A percentile compares a stretch with the other conserved stretches of the same genome.
These are phyloP conservation scores for Gentiana straminea DNA, from an alignment of 257 asterid genomes.

Conservation along the genomic window DNA sequence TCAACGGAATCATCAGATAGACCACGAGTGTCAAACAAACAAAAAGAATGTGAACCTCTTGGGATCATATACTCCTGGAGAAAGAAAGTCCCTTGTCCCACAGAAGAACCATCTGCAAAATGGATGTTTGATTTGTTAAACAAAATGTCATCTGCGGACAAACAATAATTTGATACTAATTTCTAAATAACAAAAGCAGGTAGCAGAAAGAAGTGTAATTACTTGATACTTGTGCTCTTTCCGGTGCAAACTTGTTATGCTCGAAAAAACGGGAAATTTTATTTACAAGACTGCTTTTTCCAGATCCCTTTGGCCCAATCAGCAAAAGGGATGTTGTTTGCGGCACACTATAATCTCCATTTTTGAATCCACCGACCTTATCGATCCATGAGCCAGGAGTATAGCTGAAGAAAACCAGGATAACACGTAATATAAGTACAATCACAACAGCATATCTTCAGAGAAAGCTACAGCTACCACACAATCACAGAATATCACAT, in stretches of 20 bases:
- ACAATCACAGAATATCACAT: too few species aligned
- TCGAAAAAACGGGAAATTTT: conserved; percentile 50
- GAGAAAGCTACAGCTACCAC: too few species aligned
- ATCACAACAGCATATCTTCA: too few species aligned
- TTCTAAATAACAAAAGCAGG: not conserved
- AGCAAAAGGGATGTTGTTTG: conserved; percentile 42
- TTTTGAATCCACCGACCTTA: conserved; percentile 21
- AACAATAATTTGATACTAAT: not conserved
- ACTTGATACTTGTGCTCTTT: conserved; percentile 78
- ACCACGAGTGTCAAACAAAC: conserved; percentile 65
- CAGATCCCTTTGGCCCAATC: conserved; percentile 71
- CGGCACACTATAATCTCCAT: conserved; percentile 28
- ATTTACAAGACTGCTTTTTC: conserved; percentile 87
- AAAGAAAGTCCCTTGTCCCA: conserved; percentile 59
- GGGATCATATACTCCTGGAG: conserved; percentile 55
- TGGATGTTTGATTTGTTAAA: not conserved
- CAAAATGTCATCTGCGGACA: not conserved
- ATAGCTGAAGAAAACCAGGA: conserved; percentile 39
- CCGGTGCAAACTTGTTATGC: conserved; percentile 28
- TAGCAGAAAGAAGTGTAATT: not conserved
- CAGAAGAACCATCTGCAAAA: conserved; percentile 35
- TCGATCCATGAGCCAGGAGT: conserved; percentile 64
- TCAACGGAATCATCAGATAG: conserved; percentile 36
- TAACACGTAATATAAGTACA: not conserved
- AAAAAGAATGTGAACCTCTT: conserved; percentile 44